phyloP scores from a whole-genome alignment of 768 basidiomycete genomes.

The Lyophyllum shimeji region DNA sequence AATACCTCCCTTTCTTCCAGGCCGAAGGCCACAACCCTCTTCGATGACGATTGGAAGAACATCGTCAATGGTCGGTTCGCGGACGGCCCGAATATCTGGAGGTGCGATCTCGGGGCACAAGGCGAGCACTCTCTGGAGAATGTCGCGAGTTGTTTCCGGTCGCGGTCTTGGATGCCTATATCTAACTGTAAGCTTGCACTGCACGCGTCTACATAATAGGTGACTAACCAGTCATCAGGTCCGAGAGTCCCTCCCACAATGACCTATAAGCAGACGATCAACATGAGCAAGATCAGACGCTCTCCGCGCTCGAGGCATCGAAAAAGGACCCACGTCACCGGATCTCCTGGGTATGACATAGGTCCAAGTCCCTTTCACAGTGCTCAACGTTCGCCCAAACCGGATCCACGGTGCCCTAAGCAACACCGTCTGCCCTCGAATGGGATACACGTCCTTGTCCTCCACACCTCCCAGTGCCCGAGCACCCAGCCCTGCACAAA shows the following conservation, averaged over 20 bases:
- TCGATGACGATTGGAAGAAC: slow-evolving; percentile 48
- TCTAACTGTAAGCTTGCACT: neutral
- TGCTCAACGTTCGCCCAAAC: slow-evolving; percentile 47
- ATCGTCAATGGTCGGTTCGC: slow-evolving; percentile 48
- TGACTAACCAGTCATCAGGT: slow-evolving; percentile 56
- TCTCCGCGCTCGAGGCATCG: neutral
- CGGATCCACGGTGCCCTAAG: slow-evolving; percentile 63
- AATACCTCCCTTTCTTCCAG: slow-evolving; percentile 56
- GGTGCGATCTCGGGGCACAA: slow-evolving; percentile 52
- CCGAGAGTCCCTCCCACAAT: slow-evolving; percentile 63
- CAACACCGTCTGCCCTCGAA: slow-evolving; percentile 78
- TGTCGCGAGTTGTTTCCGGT: slow-evolving; percentile 55
- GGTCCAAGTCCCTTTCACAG: slow-evolving; percentile 42
- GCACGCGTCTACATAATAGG: neutral
- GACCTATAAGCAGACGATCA: slow-evolving; percentile 21
- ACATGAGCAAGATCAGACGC: neutral
- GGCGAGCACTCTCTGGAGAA: slow-evolving; percentile 47
- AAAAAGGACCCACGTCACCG: slow-evolving; percentile 39
- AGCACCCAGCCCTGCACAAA: slow-evolving; percentile 72
- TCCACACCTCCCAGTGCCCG: slow-evolving; percentile 73
- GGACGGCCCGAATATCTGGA: slow-evolving; percentile 37
- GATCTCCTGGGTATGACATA: slow-evolving; percentile 60
- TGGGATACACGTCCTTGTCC: slow-evolving; percentile 66
- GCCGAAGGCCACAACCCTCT: slow-evolving; percentile 55
- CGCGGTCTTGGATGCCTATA: slow-evolving; percentile 58